Base-by-base conservation (phyloP, 2,329 filamentous ascomycete genomes). In the Verticillium zaregamsianum region DNA sequence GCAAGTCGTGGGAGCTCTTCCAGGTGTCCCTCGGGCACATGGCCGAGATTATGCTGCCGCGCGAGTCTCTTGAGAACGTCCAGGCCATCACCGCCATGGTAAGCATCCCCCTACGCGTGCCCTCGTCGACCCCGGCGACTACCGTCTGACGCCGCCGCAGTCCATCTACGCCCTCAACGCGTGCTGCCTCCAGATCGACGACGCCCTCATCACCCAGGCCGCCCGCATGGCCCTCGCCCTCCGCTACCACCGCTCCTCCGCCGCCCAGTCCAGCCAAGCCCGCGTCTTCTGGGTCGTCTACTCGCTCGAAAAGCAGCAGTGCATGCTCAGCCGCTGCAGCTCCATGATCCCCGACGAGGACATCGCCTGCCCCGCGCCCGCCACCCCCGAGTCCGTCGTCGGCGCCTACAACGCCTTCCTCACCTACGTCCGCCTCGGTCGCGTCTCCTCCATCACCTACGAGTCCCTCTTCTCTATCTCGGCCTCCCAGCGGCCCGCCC, bases 251-350 rank as follows among this genome's bases (percentile, higher is more conserved):
- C 71, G 70, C 31, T 62, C 59, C 52, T 60, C 59, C 25, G 63
- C 55, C 15, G 45, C 45, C 23, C 64, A 68, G 15, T 60, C 64
- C 45, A 60, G 63, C 35, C 32, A 62, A 37, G 35, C 65, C 60
- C 60, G 69, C 49, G 72, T 71, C 0, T 79, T 79, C 59, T 79
- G 76, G 76, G 72, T 76, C 0, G 68, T 78, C 17, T 79, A 78
- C 59, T 66, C 67, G 11, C 49, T 79, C 20, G 77, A 79, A 56
- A 78, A 79, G 57, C 67, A 68, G 8, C 62, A 64, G 0, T 71
- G 66, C 33, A 76, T 78, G 58, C 68, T 69, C 35, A 65, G 64
- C 7, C 67, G 71, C 5, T 68, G 65, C 25, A 69, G 65, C 57
- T 77, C 76, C 14, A 73, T 77, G 1, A 68, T 79, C 37, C 61